Percentiles rank a stretch among this genome's conserved stretches.
Conservation (phyloP, 345 rosid species). For the Eucalyptus cloeziana region DNA sequence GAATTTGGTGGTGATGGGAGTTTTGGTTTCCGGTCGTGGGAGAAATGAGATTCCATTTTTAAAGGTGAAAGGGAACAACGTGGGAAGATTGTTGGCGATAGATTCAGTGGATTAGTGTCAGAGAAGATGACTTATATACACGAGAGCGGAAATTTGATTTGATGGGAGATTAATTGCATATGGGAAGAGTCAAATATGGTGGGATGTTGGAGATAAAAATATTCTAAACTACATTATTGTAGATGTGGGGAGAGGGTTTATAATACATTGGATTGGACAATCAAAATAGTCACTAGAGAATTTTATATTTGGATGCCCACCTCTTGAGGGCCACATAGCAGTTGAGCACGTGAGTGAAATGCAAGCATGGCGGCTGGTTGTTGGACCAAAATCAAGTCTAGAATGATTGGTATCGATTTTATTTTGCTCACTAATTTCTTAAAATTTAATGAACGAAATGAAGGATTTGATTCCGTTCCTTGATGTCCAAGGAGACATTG, state of each 20-base stretch:
- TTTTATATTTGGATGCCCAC: neutral
- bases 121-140: neutral
- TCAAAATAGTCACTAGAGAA: neutral
- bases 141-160: neutral
- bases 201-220: neutral
- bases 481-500: neutral
- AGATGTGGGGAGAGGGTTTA: neutral
- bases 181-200: neutral
- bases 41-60: neutral
- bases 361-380: neutral
- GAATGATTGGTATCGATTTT: neutral
- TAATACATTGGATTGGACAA: neutral
- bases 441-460: neutral
- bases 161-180: neutral
- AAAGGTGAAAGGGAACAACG: neutral
- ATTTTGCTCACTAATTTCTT: neutral
- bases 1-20: neutral
- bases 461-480: neutral
- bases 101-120: neutral
- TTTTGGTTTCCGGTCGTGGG: neutral
- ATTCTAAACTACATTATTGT: neutral
- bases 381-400: neutral
- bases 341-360: neutral
- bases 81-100: neutral
- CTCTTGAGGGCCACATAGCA: neutral